These are phyloP conservation scores for Paraphoma chrysanthemicola DNA, from an alignment of 2,329 filamentous ascomycete species.

Conservation along the genomic window DNA sequence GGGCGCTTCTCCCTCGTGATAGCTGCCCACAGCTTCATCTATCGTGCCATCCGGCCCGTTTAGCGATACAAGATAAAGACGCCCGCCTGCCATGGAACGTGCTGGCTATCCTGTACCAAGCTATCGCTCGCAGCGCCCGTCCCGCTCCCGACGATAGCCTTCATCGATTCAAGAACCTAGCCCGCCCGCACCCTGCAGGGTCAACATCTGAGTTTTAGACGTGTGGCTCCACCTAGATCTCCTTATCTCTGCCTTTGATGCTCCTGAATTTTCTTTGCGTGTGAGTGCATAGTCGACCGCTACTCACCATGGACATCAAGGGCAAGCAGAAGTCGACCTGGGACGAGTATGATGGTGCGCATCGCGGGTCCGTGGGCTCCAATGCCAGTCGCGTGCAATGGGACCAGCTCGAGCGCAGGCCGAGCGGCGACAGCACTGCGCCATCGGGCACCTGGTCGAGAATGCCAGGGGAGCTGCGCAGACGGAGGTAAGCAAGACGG, in stretches of 20 bases:
- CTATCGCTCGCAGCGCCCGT: constrained; percentile 17
- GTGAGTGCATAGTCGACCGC: neutral
- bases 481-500: constrained; percentile 40
- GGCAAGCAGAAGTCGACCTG: constrained; percentile 54
- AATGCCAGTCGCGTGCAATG: constrained; percentile 47
- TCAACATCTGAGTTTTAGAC: constrained; percentile 27
- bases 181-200: constrained; percentile 39
- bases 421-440: constrained; percentile 39
- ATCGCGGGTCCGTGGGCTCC: constrained; percentile 52
- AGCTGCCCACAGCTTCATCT: constrained; percentile 4
- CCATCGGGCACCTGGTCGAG: constrained; percentile 32
- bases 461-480: constrained; percentile 39
- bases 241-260: constrained; percentile 12
- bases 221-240: constrained; percentile 13
- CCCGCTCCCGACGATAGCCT: constrained; percentile 38
- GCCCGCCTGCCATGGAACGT: constrained; percentile 9
- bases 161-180: constrained; percentile 32
- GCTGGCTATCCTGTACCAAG: constrained; percentile 1
- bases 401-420: constrained; percentile 42
- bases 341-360: constrained; percentile 54
- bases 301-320: constrained; percentile 43
- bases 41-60: constrained; percentile 8
- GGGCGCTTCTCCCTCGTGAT: constrained; percentile 19
- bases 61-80: neutral
- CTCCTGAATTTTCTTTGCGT: constrained; percentile 2